Conservation (phyloP, 2,329 filamentous ascomycete genomes). For the Fusarium mangiferae region DNA sequence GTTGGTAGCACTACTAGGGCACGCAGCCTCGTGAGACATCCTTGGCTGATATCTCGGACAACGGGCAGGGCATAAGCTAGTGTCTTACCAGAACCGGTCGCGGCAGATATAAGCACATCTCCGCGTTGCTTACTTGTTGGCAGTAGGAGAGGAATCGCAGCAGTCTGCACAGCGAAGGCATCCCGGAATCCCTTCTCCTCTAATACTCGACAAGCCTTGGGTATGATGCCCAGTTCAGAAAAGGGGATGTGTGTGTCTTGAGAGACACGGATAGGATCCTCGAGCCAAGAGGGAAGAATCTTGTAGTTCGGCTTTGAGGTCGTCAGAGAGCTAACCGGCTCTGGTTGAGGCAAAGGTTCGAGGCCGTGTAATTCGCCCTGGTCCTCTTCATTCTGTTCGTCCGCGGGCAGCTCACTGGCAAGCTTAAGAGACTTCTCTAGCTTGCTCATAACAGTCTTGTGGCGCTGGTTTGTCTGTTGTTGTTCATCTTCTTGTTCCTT, state of each 20-base stretch:
- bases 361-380: constrained; percentile 72
- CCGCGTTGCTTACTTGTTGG: constrained; percentile 71
- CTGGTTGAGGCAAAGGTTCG: constrained; percentile 83
- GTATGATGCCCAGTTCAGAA: constrained; percentile 68
- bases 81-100: constrained; percentile 96
- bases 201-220: constrained; percentile 70
- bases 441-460: constrained; percentile 65
- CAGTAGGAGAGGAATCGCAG: constrained; percentile 80
- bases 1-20: constrained; percentile 91
- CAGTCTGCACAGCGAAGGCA: constrained; percentile 57
- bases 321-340: constrained; percentile 63
- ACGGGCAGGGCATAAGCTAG: constrained; percentile 90
- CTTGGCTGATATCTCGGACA: constrained; percentile 76
- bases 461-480: constrained; percentile 49
- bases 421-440: constrained; percentile 65
- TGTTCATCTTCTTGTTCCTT: constrained; percentile 42
- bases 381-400: constrained; percentile 48
- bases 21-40: constrained; percentile 72
- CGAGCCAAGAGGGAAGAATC: constrained; percentile 83
- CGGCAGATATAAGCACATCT: constrained; percentile 89
- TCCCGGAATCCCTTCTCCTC: constrained; percentile 64
- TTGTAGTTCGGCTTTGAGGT: constrained; percentile 75
- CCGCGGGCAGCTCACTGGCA: constrained; percentile 54
- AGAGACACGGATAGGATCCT: constrained; percentile 76
- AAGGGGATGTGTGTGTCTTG: constrained; percentile 71